phyloP scores from a whole-genome alignment of 345 rosid genomes.

The Psidium guajava region DNA sequence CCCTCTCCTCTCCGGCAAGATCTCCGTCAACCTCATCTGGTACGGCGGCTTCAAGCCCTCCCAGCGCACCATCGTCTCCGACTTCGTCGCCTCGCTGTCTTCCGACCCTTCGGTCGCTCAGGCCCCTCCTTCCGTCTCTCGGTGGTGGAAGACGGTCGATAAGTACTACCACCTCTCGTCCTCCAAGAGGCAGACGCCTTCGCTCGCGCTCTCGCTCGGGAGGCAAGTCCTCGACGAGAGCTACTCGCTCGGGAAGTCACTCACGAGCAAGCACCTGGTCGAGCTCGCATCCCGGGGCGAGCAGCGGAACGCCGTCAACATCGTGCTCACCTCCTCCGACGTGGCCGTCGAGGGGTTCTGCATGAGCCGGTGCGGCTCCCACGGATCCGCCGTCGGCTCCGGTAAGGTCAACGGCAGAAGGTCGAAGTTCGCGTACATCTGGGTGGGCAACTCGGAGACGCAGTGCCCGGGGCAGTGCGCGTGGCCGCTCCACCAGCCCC shows the following conservation, averaged over 20 bases:
- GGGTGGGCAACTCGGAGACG: slow-evolving; percentile 76
- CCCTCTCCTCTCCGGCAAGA: slow-evolving; percentile 54
- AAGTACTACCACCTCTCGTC: slow-evolving; percentile 43
- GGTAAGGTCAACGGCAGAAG: slow-evolving; percentile 8
- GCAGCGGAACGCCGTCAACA: slow-evolving; percentile 33
- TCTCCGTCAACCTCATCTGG: slow-evolving; percentile 67
- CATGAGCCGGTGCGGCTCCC: slow-evolving; percentile 51
- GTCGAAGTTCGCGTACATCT: slow-evolving; percentile 44
- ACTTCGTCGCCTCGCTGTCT: slow-evolving; percentile 44
- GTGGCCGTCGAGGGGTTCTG: slow-evolving; percentile 49
- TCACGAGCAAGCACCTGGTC: slow-evolving; percentile 26
- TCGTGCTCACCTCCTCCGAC: slow-evolving; percentile 50
- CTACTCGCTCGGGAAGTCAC: slow-evolving; percentile 66
- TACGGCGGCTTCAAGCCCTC: slow-evolving; percentile 66
- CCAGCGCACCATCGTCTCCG: slow-evolving; percentile 49
- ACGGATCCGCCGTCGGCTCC: slow-evolving; percentile 31
- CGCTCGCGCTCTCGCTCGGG: slow-evolving; percentile 32
- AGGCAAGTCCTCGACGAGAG: slow-evolving; percentile 38
- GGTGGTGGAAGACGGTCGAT: slow-evolving; percentile 68
- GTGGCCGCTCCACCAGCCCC: slow-evolving; percentile 32
- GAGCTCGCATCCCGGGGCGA: slow-evolving; percentile 52
- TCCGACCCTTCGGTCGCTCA: slow-evolving; percentile 8
- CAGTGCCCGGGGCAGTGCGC: slow-evolving; percentile 40
- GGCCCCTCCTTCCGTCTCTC: slow-evolving; percentile 43
- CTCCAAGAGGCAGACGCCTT: slow-evolving; percentile 6